phyloP scores from a whole-genome alignment of 768 basidiomycete species.

The Strobilomyces dryophilus region DNA sequence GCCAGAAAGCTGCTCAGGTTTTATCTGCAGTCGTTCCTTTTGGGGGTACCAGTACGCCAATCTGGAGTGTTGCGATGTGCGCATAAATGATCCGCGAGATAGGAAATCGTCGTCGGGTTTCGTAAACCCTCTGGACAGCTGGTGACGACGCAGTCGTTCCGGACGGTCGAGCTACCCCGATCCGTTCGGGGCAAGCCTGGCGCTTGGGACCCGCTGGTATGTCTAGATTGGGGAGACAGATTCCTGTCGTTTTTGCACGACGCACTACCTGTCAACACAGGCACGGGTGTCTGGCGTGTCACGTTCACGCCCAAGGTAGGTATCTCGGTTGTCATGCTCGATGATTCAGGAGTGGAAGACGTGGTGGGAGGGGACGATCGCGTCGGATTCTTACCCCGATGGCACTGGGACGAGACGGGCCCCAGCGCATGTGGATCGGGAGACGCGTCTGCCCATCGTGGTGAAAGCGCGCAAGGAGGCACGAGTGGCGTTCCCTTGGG shows the following conservation, averaged over 20 bases:
- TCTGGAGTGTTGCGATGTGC: not conserved
- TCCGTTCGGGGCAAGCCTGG: slow-evolving; percentile 68
- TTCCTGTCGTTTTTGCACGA: slow-evolving; percentile 55
- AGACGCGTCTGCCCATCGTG: slow-evolving; percentile 5
- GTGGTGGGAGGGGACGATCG: slow-evolving; percentile 66
- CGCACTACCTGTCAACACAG: slow-evolving; percentile 23
- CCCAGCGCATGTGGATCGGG: slow-evolving; percentile 1
- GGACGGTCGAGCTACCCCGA: slow-evolving; percentile 77
- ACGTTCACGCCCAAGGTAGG: slow-evolving; percentile 59
- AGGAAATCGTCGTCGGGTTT: slow-evolving; percentile 88
- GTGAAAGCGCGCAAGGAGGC: not conserved
- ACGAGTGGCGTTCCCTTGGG: slow-evolving; percentile 12
- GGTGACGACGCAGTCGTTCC: slow-evolving; percentile 63
- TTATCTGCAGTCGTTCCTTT: slow-evolving; percentile 87
- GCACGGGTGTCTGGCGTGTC: slow-evolving; percentile 62
- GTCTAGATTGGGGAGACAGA: slow-evolving; percentile 67
- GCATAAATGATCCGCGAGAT: slow-evolving; percentile 6
- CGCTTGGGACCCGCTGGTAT: slow-evolving; percentile 74
- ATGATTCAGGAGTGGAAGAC: slow-evolving; percentile 46
- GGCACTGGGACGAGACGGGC: slow-evolving; percentile 50
- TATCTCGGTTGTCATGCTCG: slow-evolving; percentile 47
- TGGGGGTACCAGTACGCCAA: slow-evolving; percentile 77
- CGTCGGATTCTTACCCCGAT: slow-evolving; percentile 73
- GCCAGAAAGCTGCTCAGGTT: slow-evolving; percentile 85
- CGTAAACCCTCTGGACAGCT: slow-evolving; percentile 73